These are phyloP conservation scores for Pseudisothecium myosuroides DNA, from an alignment of 225 moss, liverwort and hornwort species.

Conservation along the genomic window DNA sequence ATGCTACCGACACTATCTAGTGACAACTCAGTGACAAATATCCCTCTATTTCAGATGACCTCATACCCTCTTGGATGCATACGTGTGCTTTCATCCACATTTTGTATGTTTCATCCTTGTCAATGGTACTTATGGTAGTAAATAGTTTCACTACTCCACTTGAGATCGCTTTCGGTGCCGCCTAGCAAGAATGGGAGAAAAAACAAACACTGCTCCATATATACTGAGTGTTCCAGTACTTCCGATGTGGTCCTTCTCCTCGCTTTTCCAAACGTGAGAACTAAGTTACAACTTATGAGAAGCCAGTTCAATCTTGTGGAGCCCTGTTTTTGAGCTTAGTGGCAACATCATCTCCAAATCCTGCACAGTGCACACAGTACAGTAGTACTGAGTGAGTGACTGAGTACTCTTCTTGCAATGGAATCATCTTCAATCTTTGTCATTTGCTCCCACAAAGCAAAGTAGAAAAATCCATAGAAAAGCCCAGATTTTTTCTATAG, in stretches of 20 bases:
- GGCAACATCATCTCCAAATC: background rate
- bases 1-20: background rate
- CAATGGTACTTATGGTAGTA: too few relatives aligned
- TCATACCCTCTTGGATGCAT: background rate
- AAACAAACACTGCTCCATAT: background rate
- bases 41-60: background rate
- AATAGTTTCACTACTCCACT: background rate
- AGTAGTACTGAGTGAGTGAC: too few relatives aligned
- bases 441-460: background rate
- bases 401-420: background rate
- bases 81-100: background rate
- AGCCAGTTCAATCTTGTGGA: background rate
- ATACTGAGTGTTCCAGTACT: background rate
- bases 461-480: background rate
- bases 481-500: background rate
- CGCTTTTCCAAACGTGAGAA: background rate
- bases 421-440: background rate
- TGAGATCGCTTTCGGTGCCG: background rate
- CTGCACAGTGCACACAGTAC: background rate
- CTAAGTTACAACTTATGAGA: background rate
- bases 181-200: background rate
- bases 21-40: background rate
- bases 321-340: background rate
- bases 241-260: background rate
- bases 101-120: background rate